A percentile compares a stretch with the other conserved stretches of the same genome.
phyloP scores from a whole-genome alignment of 768 basidiomycete genomes.

The Xanthoconium stramineum region DNA sequence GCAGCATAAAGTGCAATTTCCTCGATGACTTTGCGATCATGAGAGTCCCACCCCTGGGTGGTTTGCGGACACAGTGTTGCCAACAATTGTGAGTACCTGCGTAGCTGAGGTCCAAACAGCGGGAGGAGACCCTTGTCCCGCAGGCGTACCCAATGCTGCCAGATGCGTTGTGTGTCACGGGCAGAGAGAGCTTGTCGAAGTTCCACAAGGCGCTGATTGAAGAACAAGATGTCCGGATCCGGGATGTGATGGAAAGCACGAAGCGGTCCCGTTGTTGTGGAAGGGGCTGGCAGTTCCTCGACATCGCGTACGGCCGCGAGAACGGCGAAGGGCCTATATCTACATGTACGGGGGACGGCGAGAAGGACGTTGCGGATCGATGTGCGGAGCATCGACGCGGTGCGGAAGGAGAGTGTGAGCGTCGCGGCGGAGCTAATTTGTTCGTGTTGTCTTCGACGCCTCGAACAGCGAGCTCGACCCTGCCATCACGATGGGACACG shows the following conservation, averaged over 20 bases:
- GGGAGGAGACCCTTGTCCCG: conserved; percentile 42
- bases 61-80: conserved; percentile 24
- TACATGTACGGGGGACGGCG: conserved; percentile 36
- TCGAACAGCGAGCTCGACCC: neutral
- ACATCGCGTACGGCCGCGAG: conserved; percentile 6
- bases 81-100: conserved; percentile 38
- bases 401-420: neutral
- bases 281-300: neutral
- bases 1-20: conserved; percentile 53
- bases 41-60: conserved; percentile 24
- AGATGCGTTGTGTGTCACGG: conserved; percentile 31
- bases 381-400: conserved; percentile 26
- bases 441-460: neutral
- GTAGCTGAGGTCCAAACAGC: conserved; percentile 45
- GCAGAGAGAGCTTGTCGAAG: conserved; percentile 38
- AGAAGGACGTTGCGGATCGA: conserved; percentile 23
- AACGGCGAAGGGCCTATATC: conserved; percentile 19
- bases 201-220: conserved; percentile 35
- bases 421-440: too few relatives aligned
- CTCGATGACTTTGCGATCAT: conserved; percentile 33
- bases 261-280: neutral
- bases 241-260: conserved; percentile 12
- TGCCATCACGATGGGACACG: conserved; percentile 64
- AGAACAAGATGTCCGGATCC: conserved; percentile 33
- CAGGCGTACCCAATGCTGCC: conserved; percentile 42